Percentiles rank a stretch among this genome's conserved stretches.
These are phyloP conservation scores for Purpureocillium takamizusanense DNA, from an alignment of 2,329 filamentous ascomycete species.

Conservation along the genomic window DNA sequence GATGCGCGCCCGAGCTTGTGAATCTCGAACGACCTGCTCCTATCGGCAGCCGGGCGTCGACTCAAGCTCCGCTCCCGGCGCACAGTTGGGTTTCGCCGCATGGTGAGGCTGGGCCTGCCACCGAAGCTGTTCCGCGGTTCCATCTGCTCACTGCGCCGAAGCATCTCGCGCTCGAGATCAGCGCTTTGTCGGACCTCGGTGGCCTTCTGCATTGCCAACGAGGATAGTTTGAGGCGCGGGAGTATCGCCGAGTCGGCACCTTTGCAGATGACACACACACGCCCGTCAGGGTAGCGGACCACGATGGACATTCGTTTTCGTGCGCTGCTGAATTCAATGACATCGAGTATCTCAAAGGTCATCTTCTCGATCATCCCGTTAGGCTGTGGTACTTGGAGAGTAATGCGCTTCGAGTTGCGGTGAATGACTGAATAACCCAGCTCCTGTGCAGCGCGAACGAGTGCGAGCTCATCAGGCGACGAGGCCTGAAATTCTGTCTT, in stretches of 20 bases:
- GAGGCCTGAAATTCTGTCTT: slow-evolving; percentile 76
- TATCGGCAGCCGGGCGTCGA: slow-evolving; percentile 19
- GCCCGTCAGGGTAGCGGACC: slow-evolving; percentile 74
- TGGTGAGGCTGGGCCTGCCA: slow-evolving; percentile 41
- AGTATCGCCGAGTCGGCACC: slow-evolving; percentile 81
- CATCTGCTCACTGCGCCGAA: slow-evolving; percentile 45
- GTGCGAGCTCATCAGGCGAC: slow-evolving; percentile 80
- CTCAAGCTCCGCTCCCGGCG: slow-evolving; percentile 16
- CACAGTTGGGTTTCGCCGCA: slow-evolving; percentile 34
- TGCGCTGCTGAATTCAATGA: slow-evolving; percentile 85
- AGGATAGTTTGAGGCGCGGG: slow-evolving; percentile 63
- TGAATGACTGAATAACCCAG: slow-evolving; percentile 72
- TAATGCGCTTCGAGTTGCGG: slow-evolving; percentile 62
- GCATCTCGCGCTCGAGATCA: slow-evolving; percentile 47
- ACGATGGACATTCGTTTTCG: slow-evolving; percentile 88
- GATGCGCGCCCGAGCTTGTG: slow-evolving; percentile 28
- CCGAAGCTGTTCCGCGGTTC: slow-evolving; percentile 47
- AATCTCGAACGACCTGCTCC: slow-evolving; percentile 37
- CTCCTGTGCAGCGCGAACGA: slow-evolving; percentile 78
- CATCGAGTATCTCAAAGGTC: slow-evolving; percentile 70
- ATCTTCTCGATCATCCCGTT: slow-evolving; percentile 39
- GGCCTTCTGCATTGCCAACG: slow-evolving; percentile 69
- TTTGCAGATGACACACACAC: slow-evolving; percentile 80
- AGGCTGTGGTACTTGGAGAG: slow-evolving; percentile 31
- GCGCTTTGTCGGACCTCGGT: slow-evolving; percentile 52